Evolutionary conservation across 2,329 filamentous ascomycete genomes (phyloP).

Genomic region (Ophiocordyceps camponoti-saundersi): DNA sequence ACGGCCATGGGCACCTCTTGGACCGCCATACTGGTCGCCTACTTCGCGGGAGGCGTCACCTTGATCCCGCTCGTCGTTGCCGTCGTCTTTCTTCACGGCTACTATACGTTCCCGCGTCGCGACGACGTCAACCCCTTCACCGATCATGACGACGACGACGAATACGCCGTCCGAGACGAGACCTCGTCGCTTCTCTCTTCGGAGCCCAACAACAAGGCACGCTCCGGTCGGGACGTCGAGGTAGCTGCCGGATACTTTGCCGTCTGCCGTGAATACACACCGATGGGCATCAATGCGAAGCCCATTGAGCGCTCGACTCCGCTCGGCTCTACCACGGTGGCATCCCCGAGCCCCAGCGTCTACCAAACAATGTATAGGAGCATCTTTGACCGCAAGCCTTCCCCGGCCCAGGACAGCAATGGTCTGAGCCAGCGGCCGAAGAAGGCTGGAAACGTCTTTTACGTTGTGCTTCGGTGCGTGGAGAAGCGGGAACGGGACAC

Average conservation of each 20-base stretch:
- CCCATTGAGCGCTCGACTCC: conserved; percentile 76
- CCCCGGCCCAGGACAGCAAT: conserved; percentile 27
- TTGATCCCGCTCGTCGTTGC: conserved; percentile 60
- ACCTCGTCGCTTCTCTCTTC: conserved; percentile 42
- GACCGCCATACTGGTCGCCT: conserved; percentile 50
- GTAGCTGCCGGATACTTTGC: conserved; percentile 86
- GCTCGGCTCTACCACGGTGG: conserved; percentile 55
- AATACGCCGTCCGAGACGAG: conserved; percentile 47
- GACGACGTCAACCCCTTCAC: conserved; percentile 16
- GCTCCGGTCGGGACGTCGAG: conserved; percentile 46
- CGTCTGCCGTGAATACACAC: conserved; percentile 84
- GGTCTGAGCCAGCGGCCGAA: conserved; percentile 35
- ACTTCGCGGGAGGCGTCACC: conserved; percentile 74
- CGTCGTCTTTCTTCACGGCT: conserved; percentile 45
- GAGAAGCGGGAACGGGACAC: not conserved
- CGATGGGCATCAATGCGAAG: conserved; percentile 82
- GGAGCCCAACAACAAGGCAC: conserved; percentile 32
- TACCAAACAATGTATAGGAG: conserved; percentile 98
- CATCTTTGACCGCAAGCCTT: conserved; percentile 69
- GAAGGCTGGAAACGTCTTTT: conserved; percentile 76
- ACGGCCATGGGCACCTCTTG: conserved; percentile 28
- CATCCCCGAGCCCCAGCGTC: conserved; percentile 74
- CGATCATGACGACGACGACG: conserved; percentile 10
- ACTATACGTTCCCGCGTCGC: conserved; percentile 47
- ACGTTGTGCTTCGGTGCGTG: conserved; percentile 66